phyloP scores from a whole-genome alignment of 1,139 yeast species.

The Geotrichum europaeum region DNA sequence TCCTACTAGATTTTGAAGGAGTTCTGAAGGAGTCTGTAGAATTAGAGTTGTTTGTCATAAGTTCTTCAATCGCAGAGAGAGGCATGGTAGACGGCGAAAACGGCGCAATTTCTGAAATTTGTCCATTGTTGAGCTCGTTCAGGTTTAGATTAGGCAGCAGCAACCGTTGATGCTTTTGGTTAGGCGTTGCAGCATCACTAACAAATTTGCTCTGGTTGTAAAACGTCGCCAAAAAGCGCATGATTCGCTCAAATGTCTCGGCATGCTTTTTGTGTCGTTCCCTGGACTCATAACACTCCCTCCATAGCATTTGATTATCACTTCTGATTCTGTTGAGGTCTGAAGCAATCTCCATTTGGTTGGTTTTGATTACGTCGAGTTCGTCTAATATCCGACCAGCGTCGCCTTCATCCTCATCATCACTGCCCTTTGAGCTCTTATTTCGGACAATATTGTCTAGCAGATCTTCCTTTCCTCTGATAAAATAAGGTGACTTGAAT shows the following conservation, averaged over 20 bases:
- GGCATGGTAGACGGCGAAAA: slow-evolving; percentile 6
- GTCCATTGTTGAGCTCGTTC: slow-evolving; percentile 16
- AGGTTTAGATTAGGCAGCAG: slow-evolving; percentile 23
- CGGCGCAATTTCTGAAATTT: slow-evolving; percentile 10
- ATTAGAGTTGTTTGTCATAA: slow-evolving; percentile 8
- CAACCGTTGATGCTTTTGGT: slow-evolving; percentile 12
- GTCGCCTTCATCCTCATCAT: slow-evolving; percentile 45
- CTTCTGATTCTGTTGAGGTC: slow-evolving; percentile 76
- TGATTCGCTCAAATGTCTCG: slow-evolving; percentile 79
- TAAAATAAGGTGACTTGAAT: slow-evolving; percentile 69
- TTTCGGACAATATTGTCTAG: slow-evolving; percentile 66
- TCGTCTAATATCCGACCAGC: slow-evolving; percentile 58
- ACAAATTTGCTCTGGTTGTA: slow-evolving; percentile 50
- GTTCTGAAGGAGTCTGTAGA: not conserved
- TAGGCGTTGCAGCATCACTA: slow-evolving; percentile 23
- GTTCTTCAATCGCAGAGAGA: slow-evolving; percentile 15
- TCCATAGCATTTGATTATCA: slow-evolving; percentile 89
- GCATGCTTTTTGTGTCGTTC: slow-evolving; percentile 83
- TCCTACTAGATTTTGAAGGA: slow-evolving; percentile 7
- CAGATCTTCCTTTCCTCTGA: slow-evolving; percentile 63
- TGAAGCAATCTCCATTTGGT: slow-evolving; percentile 75
- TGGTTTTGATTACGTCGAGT: slow-evolving; percentile 66
- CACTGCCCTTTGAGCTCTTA: slow-evolving; percentile 40
- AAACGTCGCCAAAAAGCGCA: slow-evolving; percentile 78
- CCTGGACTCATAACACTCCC: slow-evolving; percentile 73